Conservation (phyloP, 441 rosid species). For the Euphorbia schlechtendalii region DNA sequence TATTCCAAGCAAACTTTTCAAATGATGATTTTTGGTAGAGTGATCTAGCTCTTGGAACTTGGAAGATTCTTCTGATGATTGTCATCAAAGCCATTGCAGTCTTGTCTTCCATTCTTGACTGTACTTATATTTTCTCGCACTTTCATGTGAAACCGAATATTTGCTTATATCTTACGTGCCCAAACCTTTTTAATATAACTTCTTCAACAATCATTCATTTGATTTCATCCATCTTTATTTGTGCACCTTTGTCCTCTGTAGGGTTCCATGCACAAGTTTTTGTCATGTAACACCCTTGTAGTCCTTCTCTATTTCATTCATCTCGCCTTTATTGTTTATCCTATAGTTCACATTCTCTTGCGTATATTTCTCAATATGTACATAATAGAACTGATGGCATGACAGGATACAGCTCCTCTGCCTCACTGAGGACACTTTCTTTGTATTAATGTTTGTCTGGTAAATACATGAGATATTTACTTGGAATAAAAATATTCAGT, state of each 20-base stretch:
- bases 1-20: not conserved
- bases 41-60: no score
- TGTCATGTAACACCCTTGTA: not conserved
- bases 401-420: not conserved
- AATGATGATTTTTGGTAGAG: no score
- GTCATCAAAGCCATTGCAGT: not conserved
- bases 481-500: not conserved
- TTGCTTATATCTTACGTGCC: not conserved
- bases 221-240: not conserved
- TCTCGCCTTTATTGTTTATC: not conserved
- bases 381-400: not conserved
- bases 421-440: not conserved
- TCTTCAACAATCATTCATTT: no score
- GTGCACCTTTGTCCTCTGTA: not conserved
- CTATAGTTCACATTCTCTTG: not conserved
- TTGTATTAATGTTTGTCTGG: not conserved
- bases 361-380: not conserved
- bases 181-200: not conserved
- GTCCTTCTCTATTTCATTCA: not conserved
- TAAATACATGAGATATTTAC: not conserved
- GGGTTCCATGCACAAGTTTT: not conserved
- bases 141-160: not conserved
- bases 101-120: not conserved
- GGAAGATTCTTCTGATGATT: no score
- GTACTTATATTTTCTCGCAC: not conserved